Base-by-base conservation (phyloP, 768 basidiomycete genomes). In the Inosperma sp. region DNA sequence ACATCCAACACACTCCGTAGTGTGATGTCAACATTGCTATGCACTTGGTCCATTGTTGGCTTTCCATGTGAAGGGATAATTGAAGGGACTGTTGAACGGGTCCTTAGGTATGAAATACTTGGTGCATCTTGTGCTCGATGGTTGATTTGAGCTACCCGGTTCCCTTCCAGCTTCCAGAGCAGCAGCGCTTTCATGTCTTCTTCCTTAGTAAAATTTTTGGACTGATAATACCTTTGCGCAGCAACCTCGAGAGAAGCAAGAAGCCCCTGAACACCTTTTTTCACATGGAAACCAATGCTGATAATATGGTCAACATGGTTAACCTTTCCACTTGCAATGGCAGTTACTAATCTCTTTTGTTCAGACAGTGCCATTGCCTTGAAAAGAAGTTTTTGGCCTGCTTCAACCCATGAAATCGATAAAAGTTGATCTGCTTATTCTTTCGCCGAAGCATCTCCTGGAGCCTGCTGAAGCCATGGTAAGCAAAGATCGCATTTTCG, bases 161-260 rank as follows among this genome's bases (percentile, higher is more conserved):
- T 54, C 0, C 62, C 62, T 17, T 44, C 60, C 13, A 64, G 9
- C 16, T 44, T 46, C 61, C 53, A 62, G 5, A 64, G 3, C 1
- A 63, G 49, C 7, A 64, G 10, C 0, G 51, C 53, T 7, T 49
- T 43, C 33, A 65, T 22, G 5, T 56, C 42, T 5, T 65, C 57
- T n/a, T 55, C 51, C 27, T 62, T 60, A 2, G 44, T 61, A 29
- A 51, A 64, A 26, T 47, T 59, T 30, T 52, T 60, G n/a, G 59
- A 53, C 4, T 55, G 36, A 26, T 66, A 63, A 1, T 37, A 10
- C 0, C 56, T 59, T 12, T 35, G 3, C 12, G 47, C 47, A 0
- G 47, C 47, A 27, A 42, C 30, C 1, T 47, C 49, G 2, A 56
- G 48, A 13, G 16, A 13, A 0, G 13, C 16, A 1, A 62, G 26